These are phyloP conservation scores for Raffaelea deltoideospora DNA, from an alignment of 2,329 filamentous ascomycete genomes.

Conservation along the genomic window DNA sequence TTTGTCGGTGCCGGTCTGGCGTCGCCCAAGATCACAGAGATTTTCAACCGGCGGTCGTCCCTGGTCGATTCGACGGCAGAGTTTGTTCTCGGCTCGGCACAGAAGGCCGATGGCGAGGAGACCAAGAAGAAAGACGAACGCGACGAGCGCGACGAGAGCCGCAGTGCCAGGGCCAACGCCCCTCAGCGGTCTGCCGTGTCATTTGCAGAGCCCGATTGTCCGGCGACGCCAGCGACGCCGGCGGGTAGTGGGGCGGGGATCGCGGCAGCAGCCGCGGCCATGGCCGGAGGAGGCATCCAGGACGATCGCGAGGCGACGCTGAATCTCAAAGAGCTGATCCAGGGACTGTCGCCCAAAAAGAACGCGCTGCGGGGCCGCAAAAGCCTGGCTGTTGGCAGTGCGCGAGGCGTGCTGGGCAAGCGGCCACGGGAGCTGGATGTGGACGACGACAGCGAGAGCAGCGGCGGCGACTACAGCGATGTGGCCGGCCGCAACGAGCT, in stretches of 20 bases:
- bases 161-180: too few species aligned
- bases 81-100: conserved; percentile 40
- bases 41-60: conserved; percentile 56
- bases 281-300: too few species aligned
- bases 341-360: conserved; percentile 63
- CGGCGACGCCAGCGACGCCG: conserved; percentile 46
- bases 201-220: conserved; percentile 50
- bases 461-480: conserved; percentile 21
- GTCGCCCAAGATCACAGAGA: conserved; percentile 56
- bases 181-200: too few species aligned
- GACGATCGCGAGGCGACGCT: conserved; percentile 47
- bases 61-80: conserved; percentile 50
- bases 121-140: too few species aligned
- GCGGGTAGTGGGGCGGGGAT: too few species aligned
- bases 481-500: conserved; percentile 38
- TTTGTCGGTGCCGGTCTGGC: conserved; percentile 55
- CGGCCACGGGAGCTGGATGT: conserved; percentile 56
- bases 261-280: too few species aligned
- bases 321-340: conserved; percentile 63
- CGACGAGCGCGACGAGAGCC: conserved; percentile 22
- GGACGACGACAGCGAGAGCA: conserved; percentile 21
- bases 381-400: conserved; percentile 62
- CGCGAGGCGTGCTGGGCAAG: conserved; percentile 59
- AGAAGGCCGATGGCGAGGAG: too few species aligned
- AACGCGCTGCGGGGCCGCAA: conserved; percentile 52